Conservation (phyloP, 208 protist genomes). For the Trichomonas vaginalis region DNA sequence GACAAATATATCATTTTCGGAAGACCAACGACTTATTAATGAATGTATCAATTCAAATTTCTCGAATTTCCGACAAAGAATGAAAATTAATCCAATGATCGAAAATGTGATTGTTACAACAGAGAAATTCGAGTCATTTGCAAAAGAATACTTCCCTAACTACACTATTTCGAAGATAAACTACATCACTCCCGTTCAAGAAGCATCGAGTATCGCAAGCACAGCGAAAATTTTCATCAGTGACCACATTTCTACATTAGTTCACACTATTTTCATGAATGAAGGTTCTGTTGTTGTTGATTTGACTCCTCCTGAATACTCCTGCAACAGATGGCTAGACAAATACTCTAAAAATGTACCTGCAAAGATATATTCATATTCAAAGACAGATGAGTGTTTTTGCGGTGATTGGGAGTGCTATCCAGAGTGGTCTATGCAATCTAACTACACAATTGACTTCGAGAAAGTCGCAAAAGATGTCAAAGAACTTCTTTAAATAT, state of each 20-base stretch:
- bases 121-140: neutral
- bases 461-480: neutral
- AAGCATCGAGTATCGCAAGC: neutral
- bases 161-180: neutral
- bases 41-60: neutral
- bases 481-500: neutral
- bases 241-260: neutral
- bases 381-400: neutral
- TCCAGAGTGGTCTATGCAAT: neutral
- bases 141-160: neutral
- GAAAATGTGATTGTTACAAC: neutral
- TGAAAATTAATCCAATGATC: neutral
- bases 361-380: neutral
- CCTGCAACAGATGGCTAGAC: neutral
- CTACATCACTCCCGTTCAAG: neutral
- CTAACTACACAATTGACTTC: neutral
- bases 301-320: neutral
- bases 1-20: neutral
- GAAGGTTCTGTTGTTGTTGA: neutral
- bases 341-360: neutral
- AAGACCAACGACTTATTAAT: neutral
- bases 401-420: neutral
- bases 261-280: neutral
- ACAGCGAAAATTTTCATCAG: neutral
- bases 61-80: neutral